Percentiles rank a stretch among this genome's conserved stretches.
Conservation (phyloP, 2,329 filamentous ascomycete genomes). For the Penicillium griseofulvum region DNA sequence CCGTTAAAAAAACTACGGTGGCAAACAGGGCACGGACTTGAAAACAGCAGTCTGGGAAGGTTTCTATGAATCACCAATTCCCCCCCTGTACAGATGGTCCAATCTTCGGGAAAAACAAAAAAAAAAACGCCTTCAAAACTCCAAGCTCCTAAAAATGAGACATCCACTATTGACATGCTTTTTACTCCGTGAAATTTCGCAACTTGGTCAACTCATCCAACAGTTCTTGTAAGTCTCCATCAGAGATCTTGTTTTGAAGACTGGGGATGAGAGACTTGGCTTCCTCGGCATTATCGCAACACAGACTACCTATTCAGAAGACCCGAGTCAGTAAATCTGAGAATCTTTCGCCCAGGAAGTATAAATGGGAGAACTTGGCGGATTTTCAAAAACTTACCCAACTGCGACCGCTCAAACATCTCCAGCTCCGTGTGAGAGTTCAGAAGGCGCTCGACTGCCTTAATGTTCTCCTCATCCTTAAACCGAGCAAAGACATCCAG, state of each 20-base stretch:
- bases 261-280: constrained; percentile 94
- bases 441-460: constrained; percentile 86
- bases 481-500: constrained; percentile 93
- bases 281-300: constrained; percentile 89
- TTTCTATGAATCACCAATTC: constrained; percentile 6
- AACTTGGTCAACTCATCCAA: constrained; percentile 89
- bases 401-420: constrained; percentile 88
- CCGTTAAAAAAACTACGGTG: constrained; percentile 11
- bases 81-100: constrained; percentile 1
- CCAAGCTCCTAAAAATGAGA: constrained; percentile 23
- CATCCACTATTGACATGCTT: too few relatives aligned
- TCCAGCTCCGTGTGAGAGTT: constrained; percentile 73
- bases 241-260: constrained; percentile 81
- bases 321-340: constrained; percentile 1
- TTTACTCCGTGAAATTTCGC: constrained; percentile 48
- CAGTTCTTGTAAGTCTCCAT: constrained; percentile 82
- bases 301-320: constrained; percentile 68
- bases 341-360: too few relatives aligned
- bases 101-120: not conserved
- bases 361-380: not conserved
- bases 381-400: too few relatives aligned
- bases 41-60: not conserved
- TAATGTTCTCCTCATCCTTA: constrained; percentile 90
- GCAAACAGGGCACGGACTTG: not conserved
- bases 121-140: constrained; percentile 24